A percentile compares a stretch with the other conserved stretches of the same genome.
These are phyloP conservation scores for Talaromyces sp. DNA, from an alignment of 2,329 filamentous ascomycete species.

Conservation along the genomic window DNA sequence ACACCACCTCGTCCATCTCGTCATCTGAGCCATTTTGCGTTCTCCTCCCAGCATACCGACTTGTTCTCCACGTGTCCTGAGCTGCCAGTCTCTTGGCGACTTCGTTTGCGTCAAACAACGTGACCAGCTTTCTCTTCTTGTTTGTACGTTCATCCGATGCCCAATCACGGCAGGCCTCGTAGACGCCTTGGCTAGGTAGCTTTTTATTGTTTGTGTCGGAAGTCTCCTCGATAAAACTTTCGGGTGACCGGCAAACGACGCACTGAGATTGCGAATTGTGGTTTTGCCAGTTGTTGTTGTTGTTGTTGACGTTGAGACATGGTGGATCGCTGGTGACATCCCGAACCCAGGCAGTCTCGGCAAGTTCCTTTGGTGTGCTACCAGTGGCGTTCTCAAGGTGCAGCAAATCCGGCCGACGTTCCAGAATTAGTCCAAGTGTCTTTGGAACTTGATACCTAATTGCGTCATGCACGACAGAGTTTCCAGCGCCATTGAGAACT, in stretches of 20 bases:
- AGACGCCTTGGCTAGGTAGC: conserved; percentile 18
- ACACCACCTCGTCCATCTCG: not conserved
- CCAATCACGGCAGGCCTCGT: conserved; percentile 29
- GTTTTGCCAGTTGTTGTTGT: not conserved
- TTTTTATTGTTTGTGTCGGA: not conserved
- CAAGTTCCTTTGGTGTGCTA: conserved; percentile 60
- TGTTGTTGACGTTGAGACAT: conserved; percentile 2
- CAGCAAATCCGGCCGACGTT: conserved; percentile 54
- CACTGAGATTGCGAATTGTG: not conserved
- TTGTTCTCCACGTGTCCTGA: conserved; percentile 1
- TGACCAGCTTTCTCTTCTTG: conserved; percentile 50
- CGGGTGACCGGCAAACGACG: not conserved
- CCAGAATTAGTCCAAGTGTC: conserved; percentile 49
- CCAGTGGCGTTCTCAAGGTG: conserved; percentile 72
- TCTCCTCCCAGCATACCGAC: not conserved
- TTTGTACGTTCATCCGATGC: conserved; percentile 18
- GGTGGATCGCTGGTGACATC: conserved; percentile 16
- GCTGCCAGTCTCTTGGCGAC: conserved; percentile 48
- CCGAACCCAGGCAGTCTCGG: conserved; percentile 22
- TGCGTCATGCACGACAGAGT: conserved; percentile 37
- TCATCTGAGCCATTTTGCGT: not conserved
- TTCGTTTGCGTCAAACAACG: conserved; percentile 56
- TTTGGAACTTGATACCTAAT: conserved; percentile 46
- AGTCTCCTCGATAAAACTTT: not conserved
- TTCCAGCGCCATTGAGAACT: conserved; percentile 39